A percentile compares a stretch with the other conserved stretches of the same genome.
Evolutionary conservation across 2,329 filamentous ascomycete genomes (phyloP).

Genomic region (Fusarium burgessii): DNA sequence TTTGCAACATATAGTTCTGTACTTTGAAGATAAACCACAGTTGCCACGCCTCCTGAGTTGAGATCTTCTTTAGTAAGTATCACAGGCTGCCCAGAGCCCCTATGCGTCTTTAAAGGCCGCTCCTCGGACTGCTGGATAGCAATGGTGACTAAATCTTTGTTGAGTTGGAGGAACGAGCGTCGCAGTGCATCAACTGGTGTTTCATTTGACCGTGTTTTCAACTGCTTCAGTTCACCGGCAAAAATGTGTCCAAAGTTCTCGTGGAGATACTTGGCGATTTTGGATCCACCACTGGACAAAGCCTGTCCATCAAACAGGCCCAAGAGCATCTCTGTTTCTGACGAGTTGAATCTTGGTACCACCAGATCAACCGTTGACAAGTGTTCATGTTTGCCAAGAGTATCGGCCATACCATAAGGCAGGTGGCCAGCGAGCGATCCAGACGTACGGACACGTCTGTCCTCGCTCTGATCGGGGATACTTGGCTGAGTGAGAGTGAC

Average conservation of each 20-base stretch:
- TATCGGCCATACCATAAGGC: conserved; percentile 98
- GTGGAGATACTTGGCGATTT: conserved; percentile 95
- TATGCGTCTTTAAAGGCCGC: conserved; percentile 72
- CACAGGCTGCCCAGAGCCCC: conserved; percentile 77
- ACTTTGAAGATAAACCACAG: conserved; percentile 88
- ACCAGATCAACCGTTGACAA: conserved; percentile 96
- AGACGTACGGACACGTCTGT: conserved; percentile 94
- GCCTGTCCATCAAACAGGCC: conserved; percentile 97
- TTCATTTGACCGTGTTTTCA: conserved; percentile 76
- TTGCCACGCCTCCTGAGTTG: conserved; percentile 90
- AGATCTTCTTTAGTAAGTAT: conserved; percentile 90
- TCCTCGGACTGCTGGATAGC: conserved; percentile 86
- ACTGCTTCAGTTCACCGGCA: conserved; percentile 79
- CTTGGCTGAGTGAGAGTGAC: conserved; percentile 94
- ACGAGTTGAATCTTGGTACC: conserved; percentile 89
- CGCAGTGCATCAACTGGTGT: conserved; percentile 85
- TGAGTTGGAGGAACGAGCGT: conserved; percentile 86
- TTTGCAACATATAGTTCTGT: conserved; percentile 95
- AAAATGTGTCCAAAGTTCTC: conserved; percentile 94
- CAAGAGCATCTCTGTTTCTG: conserved; percentile 88
- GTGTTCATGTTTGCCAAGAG: conserved; percentile 91
- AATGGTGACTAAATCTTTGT: conserved; percentile 91
- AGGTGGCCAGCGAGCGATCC: conserved; percentile 92
- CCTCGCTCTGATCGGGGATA: conserved; percentile 94
- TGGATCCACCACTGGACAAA: conserved; percentile 89